Evolutionary conservation across 345 rosid species (phyloP).

Genomic region (Raphanus raphanistrum): DNA sequence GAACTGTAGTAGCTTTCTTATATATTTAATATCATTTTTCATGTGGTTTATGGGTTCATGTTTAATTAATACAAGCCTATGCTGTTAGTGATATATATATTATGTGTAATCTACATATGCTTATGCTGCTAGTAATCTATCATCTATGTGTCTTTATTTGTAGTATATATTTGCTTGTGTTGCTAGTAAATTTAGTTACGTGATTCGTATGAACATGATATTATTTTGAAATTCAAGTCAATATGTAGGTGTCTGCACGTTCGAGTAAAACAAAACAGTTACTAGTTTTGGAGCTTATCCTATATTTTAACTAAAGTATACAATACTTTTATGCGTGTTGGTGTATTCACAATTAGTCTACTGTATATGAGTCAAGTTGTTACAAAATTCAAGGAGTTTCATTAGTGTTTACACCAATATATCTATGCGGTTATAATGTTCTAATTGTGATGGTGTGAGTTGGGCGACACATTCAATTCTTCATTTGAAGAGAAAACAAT

Average conservation of each 20-base stretch:
- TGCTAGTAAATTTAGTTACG: background rate
- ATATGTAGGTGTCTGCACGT: background rate
- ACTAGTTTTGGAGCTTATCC: background rate
- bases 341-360: background rate
- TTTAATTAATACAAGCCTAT: background rate
- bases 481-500: background rate
- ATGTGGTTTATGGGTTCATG: background rate
- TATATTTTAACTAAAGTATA: background rate
- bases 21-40: background rate
- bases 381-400: background rate
- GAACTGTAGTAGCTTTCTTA: fast-evolving
- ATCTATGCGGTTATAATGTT: background rate
- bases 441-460: background rate
- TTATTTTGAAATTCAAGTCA: background rate
- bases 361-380: background rate
- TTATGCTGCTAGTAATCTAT: background rate
- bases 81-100: background rate
- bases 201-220: background rate
- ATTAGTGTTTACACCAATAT: background rate
- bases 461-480: conserved; percentile 6
- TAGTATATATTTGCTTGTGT: background rate
- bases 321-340: background rate
- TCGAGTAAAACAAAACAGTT: background rate
- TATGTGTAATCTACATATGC: background rate
- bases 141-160: background rate